These are phyloP conservation scores for Goffeauzyma gilvescens DNA, from an alignment of 768 basidiomycete genomes.

Conservation along the genomic window DNA sequence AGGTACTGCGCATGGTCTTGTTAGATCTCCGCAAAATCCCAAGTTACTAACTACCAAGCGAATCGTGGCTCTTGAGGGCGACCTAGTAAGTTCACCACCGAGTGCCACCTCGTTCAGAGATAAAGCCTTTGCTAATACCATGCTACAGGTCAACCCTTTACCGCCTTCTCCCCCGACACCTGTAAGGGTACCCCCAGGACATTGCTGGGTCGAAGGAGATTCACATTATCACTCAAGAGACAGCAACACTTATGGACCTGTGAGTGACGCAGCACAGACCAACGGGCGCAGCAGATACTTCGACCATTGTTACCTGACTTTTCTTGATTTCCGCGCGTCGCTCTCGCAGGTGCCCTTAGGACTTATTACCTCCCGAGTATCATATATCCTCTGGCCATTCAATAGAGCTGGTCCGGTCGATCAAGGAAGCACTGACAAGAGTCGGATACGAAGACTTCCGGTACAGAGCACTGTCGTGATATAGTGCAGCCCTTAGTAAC, in stretches of 20 bases:
- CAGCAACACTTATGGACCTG: conserved; percentile 32
- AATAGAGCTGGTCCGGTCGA: conserved; percentile 18
- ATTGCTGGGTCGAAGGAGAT: conserved; percentile 34
- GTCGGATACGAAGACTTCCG: conserved; percentile 15
- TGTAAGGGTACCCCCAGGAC: conserved; percentile 29
- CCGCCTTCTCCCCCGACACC: conserved; percentile 27
- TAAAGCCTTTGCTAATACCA: too few species aligned
- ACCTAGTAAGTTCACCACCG: conserved; percentile 18
- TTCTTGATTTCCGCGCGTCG: background rate
- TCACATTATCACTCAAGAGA: conserved; percentile 28
- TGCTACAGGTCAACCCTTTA: conserved; percentile 21
- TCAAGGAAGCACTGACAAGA: conserved; percentile 18
- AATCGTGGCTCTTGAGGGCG: conserved; percentile 31
- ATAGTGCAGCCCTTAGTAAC: too few species aligned
- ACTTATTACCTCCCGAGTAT: conserved; percentile 26
- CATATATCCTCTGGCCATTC: conserved; percentile 29
- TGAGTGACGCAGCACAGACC: conserved; percentile 13
- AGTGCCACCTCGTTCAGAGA: background rate
- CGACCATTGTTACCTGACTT: background rate
- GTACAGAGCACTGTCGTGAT: too few species aligned
- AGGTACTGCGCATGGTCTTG: too few species aligned
- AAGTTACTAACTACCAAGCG: conserved; percentile 31
- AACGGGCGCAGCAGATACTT: too few species aligned
- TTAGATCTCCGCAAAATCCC: conserved; percentile 31
- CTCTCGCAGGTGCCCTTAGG: conserved; percentile 23